Percentiles rank a stretch among this genome's conserved stretches.
phyloP scores from a whole-genome alignment of 441 rosid genomes.

The Croton setiger region DNA sequence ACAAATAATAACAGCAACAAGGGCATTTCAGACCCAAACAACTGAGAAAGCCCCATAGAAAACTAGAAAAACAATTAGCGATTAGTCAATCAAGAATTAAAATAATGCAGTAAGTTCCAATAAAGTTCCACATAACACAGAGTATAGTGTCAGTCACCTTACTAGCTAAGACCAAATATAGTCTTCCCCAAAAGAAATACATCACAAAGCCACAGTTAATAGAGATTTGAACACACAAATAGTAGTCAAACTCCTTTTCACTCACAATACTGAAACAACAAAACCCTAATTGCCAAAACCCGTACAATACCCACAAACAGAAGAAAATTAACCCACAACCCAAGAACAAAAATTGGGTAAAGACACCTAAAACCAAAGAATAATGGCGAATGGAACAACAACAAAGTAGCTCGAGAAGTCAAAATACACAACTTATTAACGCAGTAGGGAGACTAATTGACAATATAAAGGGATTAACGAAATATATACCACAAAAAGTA shows the following conservation, averaged over 20 bases:
- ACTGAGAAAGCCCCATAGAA: neutral
- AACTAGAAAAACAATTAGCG: neutral
- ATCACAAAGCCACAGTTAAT: neutral
- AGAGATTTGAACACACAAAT: neutral
- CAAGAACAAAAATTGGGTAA: neutral
- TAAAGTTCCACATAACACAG: no score
- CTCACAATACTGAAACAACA: neutral
- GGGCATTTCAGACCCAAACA: neutral
- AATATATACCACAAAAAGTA: slow-evolving; percentile 43
- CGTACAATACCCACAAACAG: neutral
- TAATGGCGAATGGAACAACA: neutral
- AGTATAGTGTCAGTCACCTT: neutral
- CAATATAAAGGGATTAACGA: neutral
- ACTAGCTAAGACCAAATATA: neutral
- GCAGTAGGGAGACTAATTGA: neutral
- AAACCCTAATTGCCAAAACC: slow-evolving; percentile 5
- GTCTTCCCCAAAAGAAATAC: neutral
- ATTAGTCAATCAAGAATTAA: neutral
- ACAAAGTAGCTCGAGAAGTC: neutral
- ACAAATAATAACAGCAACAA: neutral
- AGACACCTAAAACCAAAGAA: neutral
- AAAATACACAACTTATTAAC: neutral
- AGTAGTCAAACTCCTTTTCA: neutral
- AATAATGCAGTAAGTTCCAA: neutral
- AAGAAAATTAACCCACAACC: neutral